Conservation (phyloP, 2,329 filamentous ascomycete species). For the Nigrospora sphaerica region DNA sequence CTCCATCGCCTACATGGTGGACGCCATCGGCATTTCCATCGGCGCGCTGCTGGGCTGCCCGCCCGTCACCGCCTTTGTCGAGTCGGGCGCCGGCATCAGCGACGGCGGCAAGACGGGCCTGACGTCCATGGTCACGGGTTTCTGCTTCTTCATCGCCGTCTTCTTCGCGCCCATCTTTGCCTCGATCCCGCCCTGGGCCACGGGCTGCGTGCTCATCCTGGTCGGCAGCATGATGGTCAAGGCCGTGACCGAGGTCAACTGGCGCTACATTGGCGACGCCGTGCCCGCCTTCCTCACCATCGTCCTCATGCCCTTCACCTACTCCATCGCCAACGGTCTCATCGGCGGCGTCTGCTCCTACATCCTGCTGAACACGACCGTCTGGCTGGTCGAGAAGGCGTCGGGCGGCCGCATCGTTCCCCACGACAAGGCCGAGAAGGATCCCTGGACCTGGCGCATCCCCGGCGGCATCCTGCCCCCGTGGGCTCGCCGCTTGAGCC, state of each 20-base stretch:
- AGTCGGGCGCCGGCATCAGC: conserved; percentile 83
- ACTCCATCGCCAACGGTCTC: conserved; percentile 79
- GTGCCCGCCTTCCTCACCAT: conserved; percentile 81
- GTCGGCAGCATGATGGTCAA: conserved; percentile 84
- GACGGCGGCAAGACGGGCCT: conserved; percentile 81
- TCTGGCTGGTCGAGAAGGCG: conserved; percentile 60
- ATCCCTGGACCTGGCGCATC: conserved; percentile 73
- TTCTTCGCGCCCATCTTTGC: conserved; percentile 91
- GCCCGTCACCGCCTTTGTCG: conserved; percentile 80
- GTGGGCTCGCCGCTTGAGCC: conserved; percentile 58
- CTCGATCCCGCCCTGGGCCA: conserved; percentile 83
- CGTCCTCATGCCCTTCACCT: conserved; percentile 82
- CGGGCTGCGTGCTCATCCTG: conserved; percentile 78
- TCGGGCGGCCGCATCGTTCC: conserved; percentile 67
- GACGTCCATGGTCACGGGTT: conserved; percentile 69
- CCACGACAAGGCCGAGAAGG: conserved; percentile 67
- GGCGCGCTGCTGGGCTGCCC: conserved; percentile 71
- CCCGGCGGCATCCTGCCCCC: conserved; percentile 68
- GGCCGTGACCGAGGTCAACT: conserved; percentile 78
- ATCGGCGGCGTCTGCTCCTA: conserved; percentile 76
- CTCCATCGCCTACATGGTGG: conserved; percentile 75
- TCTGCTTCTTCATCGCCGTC: conserved; percentile 81
- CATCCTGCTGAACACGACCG: conserved; percentile 63
- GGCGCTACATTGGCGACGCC: conserved; percentile 77
- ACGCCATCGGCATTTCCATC: conserved; percentile 72